Base-by-base conservation (phyloP, 169 alveolate species). In the Plasmodium malariae region DNA sequence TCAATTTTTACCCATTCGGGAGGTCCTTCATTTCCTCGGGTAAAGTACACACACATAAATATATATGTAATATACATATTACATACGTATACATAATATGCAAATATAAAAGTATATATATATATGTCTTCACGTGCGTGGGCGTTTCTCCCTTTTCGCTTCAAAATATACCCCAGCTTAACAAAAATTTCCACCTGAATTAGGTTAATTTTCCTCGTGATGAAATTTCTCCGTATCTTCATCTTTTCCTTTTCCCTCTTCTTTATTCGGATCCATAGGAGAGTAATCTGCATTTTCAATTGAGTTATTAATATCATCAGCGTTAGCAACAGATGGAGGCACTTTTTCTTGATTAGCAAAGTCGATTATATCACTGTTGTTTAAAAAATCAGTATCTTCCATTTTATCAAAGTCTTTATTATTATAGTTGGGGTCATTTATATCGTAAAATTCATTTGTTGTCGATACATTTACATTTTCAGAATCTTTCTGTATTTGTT, bases 301-400 rank as follows among this genome's bases (percentile, higher is more conserved):
- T 6, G 48, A 30, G 14, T 11, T 34, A 17, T 28, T 36, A 19
- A 12, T 36, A 28, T 70, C 83, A 65, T 54, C 59, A 40, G 32
- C 12, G 11, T 36, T 65, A 19, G 74, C 26, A 32, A 14, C 28
- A 37, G 24, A 40, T 30, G 57, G 37, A 30, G 74, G 74, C 2
- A 65, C 40, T 4, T 36, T 54, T 45, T 70, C 68, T 12, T 26
- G 3, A 11, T 48, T 70, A 48, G 19, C 34, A 11, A 70, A n/a
- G 12, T 70, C 65, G 12, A 21, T 24, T 3, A 45, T 70, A 48
- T 70, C 83, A 21, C 83, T 34, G 32, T 34, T 74, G 57, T 26
- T 74, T 57, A 57, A 73, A 32, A 57, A 19, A 17, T 76, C 74
- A 0, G 28, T 60, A n/a, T 62, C 74, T 14, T 76, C 74, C 74